phyloP scores from a whole-genome alignment of 2,329 filamentous ascomycete genomes.

The Diaporthe amygdali region DNA sequence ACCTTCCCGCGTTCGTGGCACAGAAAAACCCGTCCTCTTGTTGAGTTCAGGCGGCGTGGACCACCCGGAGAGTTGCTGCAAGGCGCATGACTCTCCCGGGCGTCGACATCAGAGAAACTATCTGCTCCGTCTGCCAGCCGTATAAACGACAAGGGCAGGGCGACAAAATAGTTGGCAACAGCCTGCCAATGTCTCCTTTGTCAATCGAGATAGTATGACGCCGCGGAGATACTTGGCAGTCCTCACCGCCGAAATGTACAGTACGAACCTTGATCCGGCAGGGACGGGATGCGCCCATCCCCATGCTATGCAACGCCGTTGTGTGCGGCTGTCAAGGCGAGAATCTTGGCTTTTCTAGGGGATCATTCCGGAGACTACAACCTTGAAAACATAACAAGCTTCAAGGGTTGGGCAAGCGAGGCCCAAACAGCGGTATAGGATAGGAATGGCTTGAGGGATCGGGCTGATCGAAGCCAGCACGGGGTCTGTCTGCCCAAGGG shows the following conservation, averaged over 20 bases:
- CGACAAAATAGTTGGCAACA: background rate
- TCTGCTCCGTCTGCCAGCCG: background rate
- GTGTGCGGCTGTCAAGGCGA: slow-evolving; percentile 9
- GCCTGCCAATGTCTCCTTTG: background rate
- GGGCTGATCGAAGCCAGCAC: background rate
- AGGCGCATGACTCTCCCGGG: background rate
- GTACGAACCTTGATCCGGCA: background rate
- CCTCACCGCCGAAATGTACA: slow-evolving; percentile 3
- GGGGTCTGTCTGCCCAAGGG: background rate
- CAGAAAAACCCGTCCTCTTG: slow-evolving; percentile 25
- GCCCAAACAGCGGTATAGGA: slow-evolving; percentile 7
- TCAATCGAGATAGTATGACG: slow-evolving; percentile 3
- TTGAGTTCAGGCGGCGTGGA: slow-evolving; percentile 35
- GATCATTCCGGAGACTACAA: background rate
- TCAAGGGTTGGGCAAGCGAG: slow-evolving; percentile 7
- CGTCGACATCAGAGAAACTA: slow-evolving; percentile 20
- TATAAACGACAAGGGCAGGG: background rate
- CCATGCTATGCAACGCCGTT: slow-evolving; percentile 9
- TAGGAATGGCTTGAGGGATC: background rate
- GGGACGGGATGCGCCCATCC: background rate
- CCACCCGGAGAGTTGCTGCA: slow-evolving; percentile 29
- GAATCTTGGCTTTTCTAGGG: background rate
- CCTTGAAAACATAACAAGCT: slow-evolving; percentile 5
- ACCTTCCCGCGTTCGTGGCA: background rate
- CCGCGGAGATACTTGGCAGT: background rate